Base-by-base conservation (phyloP, 208 protist genomes). In the Spongospora subterranea region DNA sequence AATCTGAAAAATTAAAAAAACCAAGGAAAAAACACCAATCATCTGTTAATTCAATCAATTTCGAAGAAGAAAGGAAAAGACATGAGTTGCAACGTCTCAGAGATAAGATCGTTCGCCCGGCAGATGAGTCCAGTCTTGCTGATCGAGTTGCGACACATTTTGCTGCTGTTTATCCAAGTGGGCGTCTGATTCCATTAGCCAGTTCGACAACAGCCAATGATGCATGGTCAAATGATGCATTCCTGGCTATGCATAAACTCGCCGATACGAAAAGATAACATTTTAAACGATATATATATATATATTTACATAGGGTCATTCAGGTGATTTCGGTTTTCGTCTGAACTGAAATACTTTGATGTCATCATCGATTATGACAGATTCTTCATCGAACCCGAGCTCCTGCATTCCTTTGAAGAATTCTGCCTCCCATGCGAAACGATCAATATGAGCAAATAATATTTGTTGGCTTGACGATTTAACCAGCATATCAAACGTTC, bases 141-240 rank as follows among this genome's bases (percentile, higher is more conserved):
- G 71, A 82, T 82, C 71, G 71, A 40, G 71, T 82, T 40, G 71
- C 71, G 35, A n/a, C 71, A 20, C 71, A 82, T 82, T n/a, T 82
- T n/a, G 71, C 71, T 35, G 40, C 71, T 13, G 71, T 82, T 13
- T 82, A 82, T 43, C 71, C 71, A 20, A 82, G 71, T 43, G 71
- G 71, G 6, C n/a, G 40, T 35, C 40, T 82, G 71, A 82, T 82
- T 17, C 71, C 71, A n/a, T n/a, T 82, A 35, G 17, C 71, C 17
- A 43, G n/a, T 39, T 35, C 71, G 17, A 17, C 20, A 17, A 35
- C n/a, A 6, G 71, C 40, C 35, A n/a, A 82, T 35, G 71, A 82
- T 17, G 71, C 6, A 20, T 82, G 71, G 71, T 40, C 6, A 43
- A 82, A 82, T n/a, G 71, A 82, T 43, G 71, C 71, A 6, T 82